Conservation (phyloP, 2,329 filamentous ascomycete genomes). For the Furcasterigmium sp. region DNA sequence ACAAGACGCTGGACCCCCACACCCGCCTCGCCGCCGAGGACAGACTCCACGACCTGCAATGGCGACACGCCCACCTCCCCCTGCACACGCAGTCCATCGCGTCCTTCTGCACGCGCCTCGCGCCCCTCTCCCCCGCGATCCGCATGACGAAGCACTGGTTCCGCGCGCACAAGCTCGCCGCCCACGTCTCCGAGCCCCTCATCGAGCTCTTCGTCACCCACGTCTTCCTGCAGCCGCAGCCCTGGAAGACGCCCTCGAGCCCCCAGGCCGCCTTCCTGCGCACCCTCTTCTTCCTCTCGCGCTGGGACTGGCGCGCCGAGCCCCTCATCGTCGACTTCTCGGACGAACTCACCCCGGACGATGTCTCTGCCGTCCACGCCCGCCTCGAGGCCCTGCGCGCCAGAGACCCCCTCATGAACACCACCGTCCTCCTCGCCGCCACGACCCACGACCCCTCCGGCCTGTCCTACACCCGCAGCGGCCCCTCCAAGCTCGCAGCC, state of each 20-base stretch:
- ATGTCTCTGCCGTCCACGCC: constrained; percentile 59
- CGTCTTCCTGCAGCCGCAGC: constrained; percentile 75
- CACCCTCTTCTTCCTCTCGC: constrained; percentile 71
- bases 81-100: constrained; percentile 77
- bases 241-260: constrained; percentile 74
- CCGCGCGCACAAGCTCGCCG: constrained; percentile 69
- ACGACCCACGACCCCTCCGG: constrained; percentile 75
- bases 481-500: constrained; percentile 76
- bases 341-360: constrained; percentile 54
- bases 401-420: constrained; percentile 84
- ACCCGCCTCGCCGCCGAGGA: constrained; percentile 64
- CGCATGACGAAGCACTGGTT: constrained; percentile 90
- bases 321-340: constrained; percentile 77
- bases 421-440: constrained; percentile 73
- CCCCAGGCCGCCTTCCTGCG: constrained; percentile 76
- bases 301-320: constrained; percentile 88
- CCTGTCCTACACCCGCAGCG: constrained; percentile 67
- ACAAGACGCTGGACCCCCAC: constrained; percentile 61
- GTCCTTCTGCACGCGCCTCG: constrained; percentile 74
- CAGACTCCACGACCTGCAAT: constrained; percentile 66
- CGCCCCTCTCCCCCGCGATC: constrained; percentile 74
- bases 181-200: constrained; percentile 73
- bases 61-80: constrained; percentile 66
- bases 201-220: constrained; percentile 78
- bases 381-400: constrained; percentile 81